Evolutionary conservation across 176 grass and related monocot species (phyloP), one percentile per base, ranked within the genome.

Genomic region (Neostapfia colusana): DNA sequence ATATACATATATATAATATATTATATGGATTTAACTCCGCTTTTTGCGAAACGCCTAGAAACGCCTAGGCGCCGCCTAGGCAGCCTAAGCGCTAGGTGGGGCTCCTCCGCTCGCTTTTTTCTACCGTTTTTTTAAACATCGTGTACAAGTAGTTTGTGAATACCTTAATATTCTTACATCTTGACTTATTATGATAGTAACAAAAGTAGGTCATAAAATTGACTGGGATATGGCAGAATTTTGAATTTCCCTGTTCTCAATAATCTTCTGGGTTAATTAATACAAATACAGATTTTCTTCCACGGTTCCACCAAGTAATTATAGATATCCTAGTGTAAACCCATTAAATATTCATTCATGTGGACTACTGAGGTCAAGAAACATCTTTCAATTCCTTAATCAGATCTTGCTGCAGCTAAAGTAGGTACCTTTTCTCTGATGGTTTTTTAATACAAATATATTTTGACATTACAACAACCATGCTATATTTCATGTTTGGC

Each of bases 401-500:
- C 41, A 25, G 20, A 61, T 70, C 23, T 39, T 13, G 40, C 18
- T 73, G 18, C 31, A 62, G 51, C 13, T 60, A 24, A 75, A 69
- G 41, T 38, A 7, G 8, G 41, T 49, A 35, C 4, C 0, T 35
- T 70, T 71, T 18, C 34, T 44, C 65, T 70, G 45, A 40, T 77
- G 0, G 6, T 50, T 9, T 15, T 74, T 23, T 65, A 58, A 31
- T 43, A 37, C 53, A 61, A 42, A 74, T 8, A 14, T 69, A 42
- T 63, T 18, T 69, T 41, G 20, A 20, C 50, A 24, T 58, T 57
- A 10, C 6, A 82, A 71, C 16, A 59, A 79, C n/a, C 27, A 43
- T 66, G 41, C 1, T 65, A 6, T 65, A 4, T 44, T 69, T 85
- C 63, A 70, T 87, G 8, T 76, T 71, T 72, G 20, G 5, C 61